These are phyloP conservation scores for Aspergillus fischeri DNA, from an alignment of 2,329 filamentous ascomycete genomes.

Conservation along the genomic window DNA sequence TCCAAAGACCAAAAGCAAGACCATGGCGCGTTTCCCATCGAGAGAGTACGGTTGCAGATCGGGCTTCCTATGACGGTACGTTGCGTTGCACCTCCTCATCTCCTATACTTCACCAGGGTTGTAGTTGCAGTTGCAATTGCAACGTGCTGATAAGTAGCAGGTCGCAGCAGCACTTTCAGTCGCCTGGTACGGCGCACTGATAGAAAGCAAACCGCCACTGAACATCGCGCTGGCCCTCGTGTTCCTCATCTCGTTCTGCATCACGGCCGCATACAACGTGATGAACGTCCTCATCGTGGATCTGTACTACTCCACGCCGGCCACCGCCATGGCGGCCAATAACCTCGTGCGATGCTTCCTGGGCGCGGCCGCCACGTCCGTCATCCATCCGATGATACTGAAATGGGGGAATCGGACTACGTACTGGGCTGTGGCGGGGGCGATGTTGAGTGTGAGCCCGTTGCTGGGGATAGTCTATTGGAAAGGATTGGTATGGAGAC, in stretches of 20 bases:
- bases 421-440: constrained; percentile 13
- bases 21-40: constrained; percentile 41
- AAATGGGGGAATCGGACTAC: constrained; percentile 13
- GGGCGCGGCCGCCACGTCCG: constrained; percentile 26
- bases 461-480: constrained; percentile 18
- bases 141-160: constrained; percentile 23
- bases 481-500: constrained; percentile 18
- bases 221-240: constrained; percentile 25
- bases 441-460: constrained; percentile 9
- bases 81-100: no score
- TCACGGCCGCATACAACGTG: constrained; percentile 39
- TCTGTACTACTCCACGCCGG: constrained; percentile 31
- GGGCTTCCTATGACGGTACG: constrained; percentile 34
- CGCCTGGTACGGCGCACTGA: constrained; percentile 7
- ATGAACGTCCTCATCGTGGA: constrained; percentile 46
- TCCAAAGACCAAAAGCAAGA: constrained; percentile 34
- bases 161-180: constrained; percentile 11
- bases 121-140: background rate
- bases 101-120: no score
- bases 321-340: constrained; percentile 31
- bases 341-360: constrained; percentile 32
- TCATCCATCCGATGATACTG: constrained; percentile 20
- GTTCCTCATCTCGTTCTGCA: constrained; percentile 33
- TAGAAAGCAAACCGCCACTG: constrained; percentile 16
- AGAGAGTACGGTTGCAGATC: constrained; percentile 40